Base-by-base conservation (phyloP, 805 yeast genomes). In the Saturnispora mendoncae region DNA sequence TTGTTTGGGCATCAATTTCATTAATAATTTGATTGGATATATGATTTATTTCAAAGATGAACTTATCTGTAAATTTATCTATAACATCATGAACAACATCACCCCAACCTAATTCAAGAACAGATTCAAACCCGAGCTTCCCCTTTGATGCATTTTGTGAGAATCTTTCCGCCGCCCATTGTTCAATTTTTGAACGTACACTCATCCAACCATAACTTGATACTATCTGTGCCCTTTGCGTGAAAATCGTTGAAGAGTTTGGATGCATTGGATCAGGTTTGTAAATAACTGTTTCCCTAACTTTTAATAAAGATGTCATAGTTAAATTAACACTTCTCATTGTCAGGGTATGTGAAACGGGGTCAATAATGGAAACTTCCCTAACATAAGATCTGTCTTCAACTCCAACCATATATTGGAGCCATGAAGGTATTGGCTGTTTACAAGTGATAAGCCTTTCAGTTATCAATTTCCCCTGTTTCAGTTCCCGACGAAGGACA, bases 251-350 rank as follows among this genome's bases (percentile, higher is more conserved):
- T 41, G 70, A 65, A 17, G 54, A 45, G 1, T 31, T 41, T 0
- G 81, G 77, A 44, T 76, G 65, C 6, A 48, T 53, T 0, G 72
- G 66, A 58, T 84, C 83, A 1, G 97, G 95, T 15, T 57, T 61
- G 59, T 90, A 90, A 0, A 69, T 66, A n/a, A 90, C 96, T 4
- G 86, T 82, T 62, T 90, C 98, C 50, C 76, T 81, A 25, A 90
- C 97, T 46, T 73, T 73, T 38, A 90, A 64, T 26, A 88, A 58
- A 48, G 80, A 75, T 54, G 72, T 73, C 80, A 78, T 83, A 13
- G 96, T 87, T 55, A 90, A 61, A 62, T 90, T 90, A 49, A 80
- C 76, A n/a, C 95, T 83, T 51, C 90, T 76, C 79, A 92, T 68
- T 4, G 78, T 77, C 47, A 90, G 62, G 0, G 84, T 76, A 52